Evolutionary conservation across 2,329 filamentous ascomycete species (phyloP), one percentile per base, ranked within the genome.

Genomic region (Plectosphaerella sp.): DNA sequence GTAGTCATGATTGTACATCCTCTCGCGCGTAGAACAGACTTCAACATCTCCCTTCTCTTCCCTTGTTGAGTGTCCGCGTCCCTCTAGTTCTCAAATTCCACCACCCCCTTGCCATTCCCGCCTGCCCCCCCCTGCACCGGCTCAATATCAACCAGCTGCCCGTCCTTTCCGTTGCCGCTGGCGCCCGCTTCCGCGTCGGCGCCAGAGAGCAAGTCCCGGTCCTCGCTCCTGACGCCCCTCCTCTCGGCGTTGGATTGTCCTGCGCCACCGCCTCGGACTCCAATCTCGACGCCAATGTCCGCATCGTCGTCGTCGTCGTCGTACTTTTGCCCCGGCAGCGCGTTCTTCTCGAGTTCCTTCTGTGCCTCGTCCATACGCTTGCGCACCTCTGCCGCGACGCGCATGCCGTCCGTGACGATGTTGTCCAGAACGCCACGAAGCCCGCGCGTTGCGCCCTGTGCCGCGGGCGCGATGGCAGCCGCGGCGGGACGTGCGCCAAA

Each of bases 321-420:
- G 0, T 85, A 81, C 68, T 57, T 75, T 62, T 86, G 76, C 45
- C 80, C 72, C 2, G 80, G 80, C n/a, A 86, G 71, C 0, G 87
- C 88, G 54, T 91, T 92, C 69, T 86, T 88, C 70, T 97, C 93
- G 58, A 97, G 73, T 65, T 97, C 93, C 60, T 85, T 86, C 69
- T 97, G 92, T 3, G 93, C 93, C 66, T 99, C 94, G 57, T 99
- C 93, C 87, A 97, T 96, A 45, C 92, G 81, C 62, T 92, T 84
- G 59, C 89, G 81, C 49, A 99, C 93, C 68, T 99, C 94, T 1
- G 88, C 89, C 0, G 94, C 94, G 53, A 97, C 93, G 35, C 93
- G 87, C 86, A 97, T 97, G 42, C 94, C 94, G 65, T 99, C 94
- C 2, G 89, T 96, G 58, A 97, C 94, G 62, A 99, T 97, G 62